Base-by-base conservation (phyloP, 164 flowering plant genomes). In the Piper longum region DNA sequence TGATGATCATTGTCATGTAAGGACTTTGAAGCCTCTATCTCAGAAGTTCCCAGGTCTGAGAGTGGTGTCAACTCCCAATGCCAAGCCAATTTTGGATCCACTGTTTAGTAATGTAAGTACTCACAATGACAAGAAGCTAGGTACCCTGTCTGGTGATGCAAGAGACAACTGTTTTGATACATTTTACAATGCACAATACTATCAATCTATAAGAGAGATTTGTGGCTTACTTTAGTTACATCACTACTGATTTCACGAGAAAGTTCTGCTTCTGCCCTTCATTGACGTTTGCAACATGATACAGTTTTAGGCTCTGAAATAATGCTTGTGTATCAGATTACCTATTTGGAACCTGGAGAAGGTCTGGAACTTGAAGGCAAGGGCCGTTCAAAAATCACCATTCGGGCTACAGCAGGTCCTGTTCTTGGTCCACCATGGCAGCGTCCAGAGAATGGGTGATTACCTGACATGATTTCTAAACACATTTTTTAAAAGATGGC, bases 351-450 rank as follows among this genome's bases (percentile, higher is more conserved):
- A 77, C 98, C 98, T 61, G 95, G 96, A 57, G 75, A 90, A 73
- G 82, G 74, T 67, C 77, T 76, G 57, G 85, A 80, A 59, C 72
- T 93, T 62, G 75, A 77, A 72, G 81, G 77, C 36, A 74, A 57
- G 61, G 70, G 69, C 75, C 84, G 89, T 69, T 75, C 85, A 54
- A 76, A 74, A 62, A 82, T 86, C 52, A 69, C 41, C 74, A 70
- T 89, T 5, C 62, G 68, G 51, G 98, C 95, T 16, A 89, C 97
- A 63, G 80, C 91, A 51, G 96, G 99, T 8, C 99, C 97, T 56
- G 78, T 93, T 71, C 76, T 90, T 3, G 98, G 97, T 57, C 97
- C 95, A 67, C 98, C 97, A 54, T 93, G 99, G 99, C 97, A 90
- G 73, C 87, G 88, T 2, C 97, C 97, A 55, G 97, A 90, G 72